Percentiles rank a stretch among this genome's conserved stretches.
Conservation (phyloP, 768 basidiomycete genomes). For the Leccinum disarticulatum region DNA sequence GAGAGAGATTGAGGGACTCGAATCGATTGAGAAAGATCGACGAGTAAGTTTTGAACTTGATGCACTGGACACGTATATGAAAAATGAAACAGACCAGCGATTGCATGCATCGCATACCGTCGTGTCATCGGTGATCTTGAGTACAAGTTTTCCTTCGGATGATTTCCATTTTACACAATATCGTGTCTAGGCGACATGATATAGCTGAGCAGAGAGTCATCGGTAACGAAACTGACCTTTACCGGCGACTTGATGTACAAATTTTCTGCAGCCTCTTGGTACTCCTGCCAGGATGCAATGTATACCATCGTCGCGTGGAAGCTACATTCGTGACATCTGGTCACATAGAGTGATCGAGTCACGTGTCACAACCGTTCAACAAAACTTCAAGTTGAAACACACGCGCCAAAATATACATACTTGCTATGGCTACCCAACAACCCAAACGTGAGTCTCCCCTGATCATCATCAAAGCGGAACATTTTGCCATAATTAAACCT, state of each 20-base stretch:
- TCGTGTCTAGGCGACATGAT: slow-evolving; percentile 56
- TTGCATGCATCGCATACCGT: slow-evolving; percentile 56
- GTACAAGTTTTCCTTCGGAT: slow-evolving; percentile 80
- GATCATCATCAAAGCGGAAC: slow-evolving; percentile 2
- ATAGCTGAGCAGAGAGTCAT: background rate
- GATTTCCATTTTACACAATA: slow-evolving; percentile 93
- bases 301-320: slow-evolving; percentile 72
- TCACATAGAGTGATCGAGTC: slow-evolving; percentile 15
- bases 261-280: slow-evolving; percentile 84
- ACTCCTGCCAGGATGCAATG: slow-evolving; percentile 88
- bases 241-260: slow-evolving; percentile 80
- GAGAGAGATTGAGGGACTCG: slow-evolving; percentile 82
- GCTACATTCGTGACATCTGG: slow-evolving; percentile 14
- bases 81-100: background rate
- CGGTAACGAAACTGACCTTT: slow-evolving; percentile 48
- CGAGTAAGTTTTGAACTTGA: slow-evolving; percentile 95
- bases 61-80: slow-evolving; percentile 56
- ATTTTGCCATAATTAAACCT: slow-evolving; percentile 5
- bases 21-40: slow-evolving; percentile 96
- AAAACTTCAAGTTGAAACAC: background rate
- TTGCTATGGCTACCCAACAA: slow-evolving; percentile 30
- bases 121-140: slow-evolving; percentile 91
- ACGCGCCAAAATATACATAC: background rate
- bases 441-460: slow-evolving; percentile 30
- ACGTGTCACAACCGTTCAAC: slow-evolving; percentile 11